Conservation (phyloP, 1,284 basidiomycete genomes). For the Rhodofomes roseus region DNA sequence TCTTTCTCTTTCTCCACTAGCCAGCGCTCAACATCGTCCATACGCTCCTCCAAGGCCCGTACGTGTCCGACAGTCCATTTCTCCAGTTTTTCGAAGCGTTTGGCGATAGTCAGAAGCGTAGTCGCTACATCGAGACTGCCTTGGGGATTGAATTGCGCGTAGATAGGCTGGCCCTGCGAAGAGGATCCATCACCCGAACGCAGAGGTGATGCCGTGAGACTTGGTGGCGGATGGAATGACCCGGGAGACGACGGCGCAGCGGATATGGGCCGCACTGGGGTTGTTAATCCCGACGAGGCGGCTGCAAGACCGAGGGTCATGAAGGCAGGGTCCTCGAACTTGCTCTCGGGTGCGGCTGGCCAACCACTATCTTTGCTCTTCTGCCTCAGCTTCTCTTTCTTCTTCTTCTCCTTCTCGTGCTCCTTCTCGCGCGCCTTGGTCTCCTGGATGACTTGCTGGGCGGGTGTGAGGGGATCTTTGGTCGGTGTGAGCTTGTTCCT, state of each 20-base stretch:
- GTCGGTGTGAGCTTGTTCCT: slow-evolving; percentile 74
- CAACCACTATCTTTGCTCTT: slow-evolving; percentile 36
- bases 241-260: slow-evolving; percentile 55
- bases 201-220: slow-evolving; percentile 56
- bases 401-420: slow-evolving; percentile 45
- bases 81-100: slow-evolving; percentile 80
- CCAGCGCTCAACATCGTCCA: slow-evolving; percentile 82
- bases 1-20: slow-evolving; percentile 71
- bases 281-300: slow-evolving; percentile 26
- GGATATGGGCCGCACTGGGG: slow-evolving; percentile 38
- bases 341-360: slow-evolving; percentile 48
- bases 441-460: slow-evolving; percentile 73
- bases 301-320: slow-evolving; percentile 45
- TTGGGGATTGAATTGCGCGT: slow-evolving; percentile 66
- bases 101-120: slow-evolving; percentile 64
- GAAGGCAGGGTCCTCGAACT: slow-evolving; percentile 52
- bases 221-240: slow-evolving; percentile 53
- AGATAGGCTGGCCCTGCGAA: slow-evolving; percentile 67
- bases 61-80: slow-evolving; percentile 81
- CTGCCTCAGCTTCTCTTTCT: slow-evolving; percentile 35
- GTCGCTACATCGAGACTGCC: slow-evolving; percentile 69
- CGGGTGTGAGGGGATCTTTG: slow-evolving; percentile 73
- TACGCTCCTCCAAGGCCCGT: slow-evolving; percentile 75
- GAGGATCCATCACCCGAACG: slow-evolving; percentile 40
- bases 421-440: slow-evolving; percentile 61